Base-by-base conservation (phyloP, 2,329 filamentous ascomycete species). In the Didymella segeticola region DNA sequence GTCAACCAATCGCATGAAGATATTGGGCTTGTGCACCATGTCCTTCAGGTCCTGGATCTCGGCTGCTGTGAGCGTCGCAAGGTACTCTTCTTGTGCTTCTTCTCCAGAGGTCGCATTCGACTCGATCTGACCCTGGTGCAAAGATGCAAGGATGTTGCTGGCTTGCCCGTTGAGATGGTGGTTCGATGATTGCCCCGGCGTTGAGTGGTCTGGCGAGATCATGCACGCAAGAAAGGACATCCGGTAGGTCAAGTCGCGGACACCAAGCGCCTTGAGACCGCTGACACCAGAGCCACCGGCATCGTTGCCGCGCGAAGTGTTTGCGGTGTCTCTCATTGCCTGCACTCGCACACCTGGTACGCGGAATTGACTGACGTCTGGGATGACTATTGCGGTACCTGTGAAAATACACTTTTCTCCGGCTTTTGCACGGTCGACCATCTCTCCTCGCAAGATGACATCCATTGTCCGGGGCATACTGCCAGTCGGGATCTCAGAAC, bases 381-480 rank as follows among this genome's bases (percentile, higher is more conserved):
- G 95, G 27, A 99, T 92, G 15, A 99, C 95, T 56, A 99, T 98
- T 60, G 98, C 78, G 5, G 93, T 93, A 60, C 95, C 95, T 0
- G 93, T 98, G 75, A 99, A 99, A 68, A 99, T 91, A 75, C 95
- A 99, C 77, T 96, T 97, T 77, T 99, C 95, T 60, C 95, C 95
- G 42, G 95, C 95, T 79, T 98, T 98, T 46, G 93, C 93, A 45
- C 95, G 87, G 68, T 99, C 95, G 22, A 99, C 95, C 79, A 99
- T 97, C 74, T 99, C 95, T 69, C 95, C 95, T 56, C 95, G 88
- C 27, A 99, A 78, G 63, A 99, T 97, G 34, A 99, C 89, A 69
- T 99, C 95, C 86, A 99, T 95, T 2, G 95, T 99, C 55, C 95
- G 86, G 20, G 95, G 95, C 95, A 99, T 99, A 78, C 93, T 97